Conservation (phyloP, 2,329 filamentous ascomycete genomes). For the Fusarium sp. region DNA sequence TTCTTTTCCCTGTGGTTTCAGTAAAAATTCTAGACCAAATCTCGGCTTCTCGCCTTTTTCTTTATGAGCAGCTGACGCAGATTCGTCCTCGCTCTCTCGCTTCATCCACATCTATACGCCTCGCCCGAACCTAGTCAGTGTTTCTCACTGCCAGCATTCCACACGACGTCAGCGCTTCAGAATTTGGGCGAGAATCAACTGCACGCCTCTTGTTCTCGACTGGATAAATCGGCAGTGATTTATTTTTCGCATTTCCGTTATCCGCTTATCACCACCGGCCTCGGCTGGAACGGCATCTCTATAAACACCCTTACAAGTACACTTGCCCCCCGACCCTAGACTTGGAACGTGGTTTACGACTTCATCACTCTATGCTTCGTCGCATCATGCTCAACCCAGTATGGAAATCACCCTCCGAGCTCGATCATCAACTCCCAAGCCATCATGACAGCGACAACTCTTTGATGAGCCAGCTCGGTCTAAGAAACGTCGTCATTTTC, state of each 20-base stretch:
- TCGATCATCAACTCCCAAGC: conserved; percentile 36
- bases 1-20: background rate
- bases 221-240: conserved; percentile 11
- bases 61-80: background rate
- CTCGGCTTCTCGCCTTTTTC: conserved; percentile 1
- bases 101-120: conserved; percentile 16
- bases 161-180: conserved; percentile 4
- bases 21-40: background rate
- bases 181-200: background rate
- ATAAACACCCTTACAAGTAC: conserved; percentile 13
- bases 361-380: background rate
- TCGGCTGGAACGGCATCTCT: background rate
- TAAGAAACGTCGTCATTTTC: conserved; percentile 52
- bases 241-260: background rate
- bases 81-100: background rate
- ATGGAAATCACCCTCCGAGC: conserved; percentile 40
- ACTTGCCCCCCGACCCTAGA: background rate
- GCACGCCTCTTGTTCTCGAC: conserved; percentile 1
- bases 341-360: background rate
- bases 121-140: conserved; percentile 29
- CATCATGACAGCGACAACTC: conserved; percentile 35
- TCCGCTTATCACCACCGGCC: background rate
- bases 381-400: conserved; percentile 39
- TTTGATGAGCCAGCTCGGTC: conserved; percentile 32
- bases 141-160: conserved; percentile 22